phyloP scores from a whole-genome alignment of 345 rosid species.

The Brassica carinata region DNA sequence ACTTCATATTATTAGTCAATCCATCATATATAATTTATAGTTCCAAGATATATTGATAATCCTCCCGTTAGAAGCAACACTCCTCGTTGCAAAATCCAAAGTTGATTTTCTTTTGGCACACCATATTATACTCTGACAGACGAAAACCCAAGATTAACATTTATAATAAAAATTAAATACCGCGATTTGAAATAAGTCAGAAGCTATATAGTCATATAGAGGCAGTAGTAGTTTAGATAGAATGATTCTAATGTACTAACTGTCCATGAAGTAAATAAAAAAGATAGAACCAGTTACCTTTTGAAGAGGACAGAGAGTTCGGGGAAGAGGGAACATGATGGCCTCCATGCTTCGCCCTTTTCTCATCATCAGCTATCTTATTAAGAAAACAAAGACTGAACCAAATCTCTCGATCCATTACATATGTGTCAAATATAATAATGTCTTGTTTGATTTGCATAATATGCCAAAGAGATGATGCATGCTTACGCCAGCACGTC shows the following conservation, averaged over 20 bases:
- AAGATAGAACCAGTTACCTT: constrained; percentile 37
- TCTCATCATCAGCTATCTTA: constrained; percentile 44
- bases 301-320: constrained; percentile 54
- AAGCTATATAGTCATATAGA: neutral
- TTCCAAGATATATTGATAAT: constrained; percentile 49
- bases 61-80: constrained; percentile 33
- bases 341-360: constrained; percentile 59
- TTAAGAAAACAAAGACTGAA: constrained; percentile 24
- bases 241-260: constrained; percentile 30
- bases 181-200: neutral
- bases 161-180: neutral
- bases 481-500: constrained; percentile 59
- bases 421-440: constrained; percentile 28
- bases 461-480: constrained; percentile 47
- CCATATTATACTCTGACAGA: neutral
- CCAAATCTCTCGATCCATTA: constrained; percentile 46
- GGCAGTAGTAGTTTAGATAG: neutral
- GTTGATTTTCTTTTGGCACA: constrained; percentile 18
- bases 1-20: too few species aligned
- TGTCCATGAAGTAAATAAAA: constrained; percentile 4
- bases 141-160: neutral
- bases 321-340: constrained; percentile 79
- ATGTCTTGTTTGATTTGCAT: constrained; percentile 36
- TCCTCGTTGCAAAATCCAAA: constrained; percentile 24
- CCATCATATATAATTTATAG: constrained; percentile 29